A percentile compares a stretch with the other conserved stretches of the same genome.
Conservation (phyloP, 208 protist species). For the Acanthamoeba lenticulata region DNA sequence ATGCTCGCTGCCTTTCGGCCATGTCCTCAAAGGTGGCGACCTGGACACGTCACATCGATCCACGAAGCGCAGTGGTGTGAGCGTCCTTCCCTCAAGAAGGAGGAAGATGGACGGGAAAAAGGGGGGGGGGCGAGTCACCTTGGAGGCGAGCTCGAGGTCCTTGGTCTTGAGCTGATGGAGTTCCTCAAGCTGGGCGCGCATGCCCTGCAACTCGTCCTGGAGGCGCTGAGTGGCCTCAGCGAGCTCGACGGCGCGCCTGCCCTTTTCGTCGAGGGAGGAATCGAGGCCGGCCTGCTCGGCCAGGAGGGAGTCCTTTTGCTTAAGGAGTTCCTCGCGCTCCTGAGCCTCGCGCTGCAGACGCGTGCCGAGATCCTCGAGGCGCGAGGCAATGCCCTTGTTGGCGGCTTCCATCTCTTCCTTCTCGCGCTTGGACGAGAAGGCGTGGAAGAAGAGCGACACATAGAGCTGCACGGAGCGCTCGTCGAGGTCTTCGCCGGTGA, state of each 20-base stretch:
- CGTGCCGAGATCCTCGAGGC: conserved; percentile 28
- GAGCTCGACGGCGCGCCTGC: background rate
- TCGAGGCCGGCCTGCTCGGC: background rate
- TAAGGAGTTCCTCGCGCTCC: conserved; percentile 29
- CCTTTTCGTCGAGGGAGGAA: background rate
- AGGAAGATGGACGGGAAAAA: too few species aligned
- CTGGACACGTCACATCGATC: background rate
- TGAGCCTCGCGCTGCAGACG: background rate
- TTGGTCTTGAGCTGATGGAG: conserved; percentile 42
- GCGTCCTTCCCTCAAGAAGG: background rate
- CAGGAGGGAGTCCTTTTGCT: conserved; percentile 24
- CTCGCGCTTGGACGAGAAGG: conserved; percentile 60
- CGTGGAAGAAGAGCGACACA: conserved; percentile 55
- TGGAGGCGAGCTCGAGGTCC: conserved; percentile 3
- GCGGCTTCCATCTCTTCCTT: conserved; percentile 26
- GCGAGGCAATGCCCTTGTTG: conserved; percentile 53
- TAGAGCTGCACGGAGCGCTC: conserved; percentile 58
- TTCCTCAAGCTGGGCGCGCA: conserved; percentile 15
- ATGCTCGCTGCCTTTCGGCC: conserved; percentile 5
- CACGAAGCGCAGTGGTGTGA: background rate
- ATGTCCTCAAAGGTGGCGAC: background rate
- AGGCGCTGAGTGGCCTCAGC: background rate
- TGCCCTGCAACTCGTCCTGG: background rate
- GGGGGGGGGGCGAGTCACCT: background rate
- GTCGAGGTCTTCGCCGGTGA: conserved; percentile 41